phyloP scores from a whole-genome alignment of 2,329 filamentous ascomycete genomes.

The Pyricularia pennisetigena region DNA sequence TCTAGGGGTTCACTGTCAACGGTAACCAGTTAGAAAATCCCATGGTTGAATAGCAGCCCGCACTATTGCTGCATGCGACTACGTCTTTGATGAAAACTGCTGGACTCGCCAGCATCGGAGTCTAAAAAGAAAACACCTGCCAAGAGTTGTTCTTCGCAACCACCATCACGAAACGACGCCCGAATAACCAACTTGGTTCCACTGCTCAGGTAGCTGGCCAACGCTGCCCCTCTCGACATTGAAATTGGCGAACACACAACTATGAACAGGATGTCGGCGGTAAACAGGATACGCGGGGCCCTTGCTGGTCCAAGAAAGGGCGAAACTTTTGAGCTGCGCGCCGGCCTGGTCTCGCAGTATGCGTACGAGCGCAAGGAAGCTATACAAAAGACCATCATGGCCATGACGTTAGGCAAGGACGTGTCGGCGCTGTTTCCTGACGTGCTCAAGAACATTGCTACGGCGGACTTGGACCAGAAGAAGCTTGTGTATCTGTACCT shows the following conservation, averaged over 20 bases:
- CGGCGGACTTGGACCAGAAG: slow-evolving; percentile 90
- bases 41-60: background rate
- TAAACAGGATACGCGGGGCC: slow-evolving; percentile 90
- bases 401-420: slow-evolving; percentile 98
- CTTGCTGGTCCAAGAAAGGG: slow-evolving; percentile 91
- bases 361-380: slow-evolving; percentile 98
- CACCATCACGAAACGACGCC: background rate
- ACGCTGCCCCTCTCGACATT: slow-evolving; percentile 2
- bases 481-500: slow-evolving; percentile 98
- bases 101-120: background rate
- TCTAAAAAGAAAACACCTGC: background rate
- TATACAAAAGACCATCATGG: slow-evolving; percentile 99
- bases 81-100: background rate
- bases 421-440: slow-evolving; percentile 96
- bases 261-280: slow-evolving; percentile 39
- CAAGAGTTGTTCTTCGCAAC: background rate
- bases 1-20: background rate
- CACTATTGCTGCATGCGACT: background rate
- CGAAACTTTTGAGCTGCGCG: slow-evolving; percentile 94
- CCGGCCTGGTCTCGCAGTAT: slow-evolving; percentile 95
- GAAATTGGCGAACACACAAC: background rate
- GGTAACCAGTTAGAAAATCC: background rate
- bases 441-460: slow-evolving; percentile 98
- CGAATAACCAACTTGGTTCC: background rate
- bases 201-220: background rate